Evolutionary conservation across 1,139 yeast genomes (phyloP), one percentile per base, ranked within the genome.

Genomic region (Saccharomyces hybrid): DNA sequence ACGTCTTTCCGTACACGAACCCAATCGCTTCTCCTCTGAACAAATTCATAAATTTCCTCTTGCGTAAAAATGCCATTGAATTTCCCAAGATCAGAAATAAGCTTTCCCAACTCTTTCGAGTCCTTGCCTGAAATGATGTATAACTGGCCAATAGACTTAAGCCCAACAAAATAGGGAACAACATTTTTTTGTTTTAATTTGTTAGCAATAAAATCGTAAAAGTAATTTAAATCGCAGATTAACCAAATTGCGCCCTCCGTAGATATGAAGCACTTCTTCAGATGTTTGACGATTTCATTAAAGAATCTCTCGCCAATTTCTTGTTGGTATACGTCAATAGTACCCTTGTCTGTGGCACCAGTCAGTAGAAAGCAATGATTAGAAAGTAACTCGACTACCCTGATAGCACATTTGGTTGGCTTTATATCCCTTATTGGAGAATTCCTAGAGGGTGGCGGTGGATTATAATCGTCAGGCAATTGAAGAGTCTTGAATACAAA

Each of bases 41-140:
- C 96, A 73, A 91, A 88, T 65, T 90, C 97, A 65, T 88, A 87
- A 28, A 93, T 86, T 63, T 93, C 99, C 63, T 93, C 99, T 52
- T 95, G 96, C 46, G 85, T 82, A 67, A 93, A 86, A 5, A 91
- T 83, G 1, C 98, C 97, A 61, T 90, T 86, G 70, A 90, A 93
- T 63, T 93, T 81, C 52, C 88, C 83, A 63, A 89, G 77, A 68
- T 90, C 97, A 60, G 95, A 82, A 49, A 91, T 84, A 60, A 93
- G 78, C 57, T 82, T 82, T 0, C 97, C 99, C 27, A 93, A 77
- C 28, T 93, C 90, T 66, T 86, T 88, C 0, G 97, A 86, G 56
- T 79, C 81, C 16, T 83, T 83, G 8, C 82, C 80, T 50, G 89
- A 86, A 31, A 93, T 86, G 52, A 93, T 73, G 67, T 83, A 93